Evolutionary conservation across 164 flowering plant species (phyloP), one percentile per base, ranked within the genome.

Genomic region (Houttuynia cordata): DNA sequence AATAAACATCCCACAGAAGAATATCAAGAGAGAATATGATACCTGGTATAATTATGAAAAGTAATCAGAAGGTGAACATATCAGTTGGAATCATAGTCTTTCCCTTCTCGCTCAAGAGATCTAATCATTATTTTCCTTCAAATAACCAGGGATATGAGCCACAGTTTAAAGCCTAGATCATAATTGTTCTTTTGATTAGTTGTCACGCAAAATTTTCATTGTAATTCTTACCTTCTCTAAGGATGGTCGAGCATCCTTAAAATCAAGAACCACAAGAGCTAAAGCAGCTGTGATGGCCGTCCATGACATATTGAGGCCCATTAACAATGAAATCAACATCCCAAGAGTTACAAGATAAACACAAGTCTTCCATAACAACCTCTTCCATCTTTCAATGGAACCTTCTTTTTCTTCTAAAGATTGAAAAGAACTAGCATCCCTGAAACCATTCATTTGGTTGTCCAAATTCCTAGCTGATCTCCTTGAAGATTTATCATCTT

Each of bases 221-320:
- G 24, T 20, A 54, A 50, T 24, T 8, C 18, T 58, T 70, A 89
- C 98, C 96, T 89, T 92, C 56, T 89, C 94, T 2, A 92, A 77
- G 70, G 72, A 65, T 4, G 93, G 86, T 14, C 75, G 74, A 2
- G 98, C 98, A 74, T 93, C 98, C 69, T 86, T 85, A 76, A 93
- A 93, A 78, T 89, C 94, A 62, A 93, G 88, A 66, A 88, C 88
- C 37, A 83, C 81, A 51, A 93, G 94, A 61, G 83, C 84, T 21
- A 93, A 80, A 3, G 98, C 93, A 52, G 97, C 96, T 51, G 94
- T 83, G 24, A 93, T 69, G 14, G 98, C 92, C 37, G 90, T 81
- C 98, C 98, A 89, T 45, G 98, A 87, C 97, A 93, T 87, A 64
- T 93, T 79, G 22, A 89, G 67, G 57, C 96, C 96, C 73, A 74